Evolutionary conservation across 169 alveolate species (phyloP), one percentile per base, ranked within the genome.

Genomic region (Pseudocohnilembus persalinus): DNA sequence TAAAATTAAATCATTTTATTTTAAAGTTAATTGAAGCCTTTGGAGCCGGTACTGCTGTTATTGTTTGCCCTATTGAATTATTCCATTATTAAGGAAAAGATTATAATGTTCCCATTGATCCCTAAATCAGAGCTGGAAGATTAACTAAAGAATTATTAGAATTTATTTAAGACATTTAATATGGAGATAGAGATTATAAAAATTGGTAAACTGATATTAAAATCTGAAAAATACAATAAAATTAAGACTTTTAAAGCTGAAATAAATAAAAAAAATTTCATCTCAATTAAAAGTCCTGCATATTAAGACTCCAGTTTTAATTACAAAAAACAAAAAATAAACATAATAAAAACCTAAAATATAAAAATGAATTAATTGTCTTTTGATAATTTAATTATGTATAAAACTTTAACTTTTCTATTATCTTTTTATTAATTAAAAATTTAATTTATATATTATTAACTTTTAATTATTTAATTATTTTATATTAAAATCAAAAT

Each of bases 31-130:
- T 88, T 80, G 93, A 92, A 79, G 85, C 88, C 74, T 92, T 92
- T 74, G 95, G 95, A 76, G 82, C 91, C 26, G 95, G 95, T 24
- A 92, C 93, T 32, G 95, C 95, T 26, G 93, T 89, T 79, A 88
- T 84, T 31, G 90, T 92, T 35, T 81, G 91, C 49, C 93, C 93
- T 24, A 83, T 92, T 68, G 83, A 92, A 75, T 65, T 64, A 15
- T 76, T 92, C 77, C 68, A 83, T 25, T 89, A 85, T 79, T 29
- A 88, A 28, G 90, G 83, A 26, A 33, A 64, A 31, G 82, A 77
- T 0, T 92, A 87, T 78, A 64, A 74, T 0, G 72, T 90, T 26
- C 90, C 90, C 25, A 84, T 90, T 1, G 80, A 90, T 30, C 49
- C 82, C n/a, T 68, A 87, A 31, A 27, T n/a, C 28, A 33, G 77